Percentiles rank a stretch among this genome's conserved stretches.
These are phyloP conservation scores for Clarkia xantiana DNA, from an alignment of 345 rosid genomes.

Conservation along the genomic window DNA sequence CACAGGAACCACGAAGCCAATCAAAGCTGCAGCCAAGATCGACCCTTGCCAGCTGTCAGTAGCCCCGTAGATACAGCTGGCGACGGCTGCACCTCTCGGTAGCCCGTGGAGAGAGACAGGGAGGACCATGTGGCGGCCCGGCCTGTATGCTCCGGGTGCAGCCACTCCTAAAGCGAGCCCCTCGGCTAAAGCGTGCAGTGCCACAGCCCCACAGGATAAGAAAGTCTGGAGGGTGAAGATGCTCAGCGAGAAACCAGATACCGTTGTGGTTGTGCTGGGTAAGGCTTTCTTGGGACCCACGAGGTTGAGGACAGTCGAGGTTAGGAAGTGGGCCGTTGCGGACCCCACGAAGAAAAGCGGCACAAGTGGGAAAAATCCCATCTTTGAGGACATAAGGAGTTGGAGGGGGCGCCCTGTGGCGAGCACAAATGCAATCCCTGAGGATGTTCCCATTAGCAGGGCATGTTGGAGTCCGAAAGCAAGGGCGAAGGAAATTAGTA, in stretches of 20 bases:
- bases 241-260: slow-evolving; percentile 52
- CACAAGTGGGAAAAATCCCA: slow-evolving; percentile 53
- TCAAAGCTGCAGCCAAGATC: slow-evolving; percentile 71
- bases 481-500: slow-evolving; percentile 65
- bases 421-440: slow-evolving; percentile 89
- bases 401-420: slow-evolving; percentile 86
- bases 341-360: slow-evolving; percentile 51
- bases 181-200: slow-evolving; percentile 87
- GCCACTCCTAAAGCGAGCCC: slow-evolving; percentile 98
- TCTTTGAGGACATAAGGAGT: slow-evolving; percentile 58
- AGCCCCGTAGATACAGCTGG: slow-evolving; percentile 87
- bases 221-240: slow-evolving; percentile 70
- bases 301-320: slow-evolving; percentile 43
- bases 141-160: slow-evolving; percentile 93
- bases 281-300: slow-evolving; percentile 45
- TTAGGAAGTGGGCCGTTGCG: slow-evolving; percentile 32
- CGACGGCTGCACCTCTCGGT: slow-evolving; percentile 94
- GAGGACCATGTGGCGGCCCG: slow-evolving; percentile 90
- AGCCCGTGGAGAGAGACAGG: slow-evolving; percentile 93
- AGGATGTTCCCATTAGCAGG: slow-evolving; percentile 82
- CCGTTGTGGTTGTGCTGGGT: slow-evolving; percentile 28
- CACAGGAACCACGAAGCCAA: slow-evolving; percentile 81
- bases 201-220: slow-evolving; percentile 79
- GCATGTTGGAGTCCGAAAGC: slow-evolving; percentile 80
- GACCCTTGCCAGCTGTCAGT: slow-evolving; percentile 90